Base-by-base conservation (phyloP, 805 yeast species). In the Saturnispora quitensis region DNA sequence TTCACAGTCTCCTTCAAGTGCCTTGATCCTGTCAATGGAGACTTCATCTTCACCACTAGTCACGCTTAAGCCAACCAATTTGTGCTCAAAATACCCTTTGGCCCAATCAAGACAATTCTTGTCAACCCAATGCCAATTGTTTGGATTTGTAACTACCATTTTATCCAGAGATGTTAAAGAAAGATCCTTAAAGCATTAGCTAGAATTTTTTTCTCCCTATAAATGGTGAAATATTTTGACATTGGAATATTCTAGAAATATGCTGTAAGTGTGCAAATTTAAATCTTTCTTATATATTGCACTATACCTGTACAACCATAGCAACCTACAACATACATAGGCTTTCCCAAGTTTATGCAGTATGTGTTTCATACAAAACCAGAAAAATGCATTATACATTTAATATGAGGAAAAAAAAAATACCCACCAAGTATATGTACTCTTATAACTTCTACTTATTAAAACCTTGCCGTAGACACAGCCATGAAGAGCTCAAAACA, bases 41-140 rank as follows among this genome's bases (percentile, higher is more conserved):
- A 70, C 75, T 5, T 62, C 60, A 7, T 60, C 58, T 15, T 69
- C 62, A 28, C 62, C 58, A 1, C 62, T 79, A 13, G 4, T 17
- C 20, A 38, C 42, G 24, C 67, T 55, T 40, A 81, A 56, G 0
- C 84, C 84, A 10, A 73, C 73, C 49, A 89, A 71, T 44, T 80
- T 76, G 45, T 78, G 76, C 31, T 70, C 68, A 67, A 93, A 87
- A 67, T 91, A 91, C 40, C 77, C 74, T 55, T 80, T 80, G 12
- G 97, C 77, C 99, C 99, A 93, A 52, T 80, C 83, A 52, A 91
- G 77, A 71, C 99, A 93, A 74, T 93, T 93, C 69, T 91, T 91
- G 71, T 91, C 97, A 56, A 90, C 97, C 98, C 98, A 93, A 75
- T 93, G 99, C 99, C 99, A 91, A 72, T 91, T 91, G 69, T 93